phyloP scores from a whole-genome alignment of 2,329 filamentous ascomycete genomes.

The Xylariaceae sp. region DNA sequence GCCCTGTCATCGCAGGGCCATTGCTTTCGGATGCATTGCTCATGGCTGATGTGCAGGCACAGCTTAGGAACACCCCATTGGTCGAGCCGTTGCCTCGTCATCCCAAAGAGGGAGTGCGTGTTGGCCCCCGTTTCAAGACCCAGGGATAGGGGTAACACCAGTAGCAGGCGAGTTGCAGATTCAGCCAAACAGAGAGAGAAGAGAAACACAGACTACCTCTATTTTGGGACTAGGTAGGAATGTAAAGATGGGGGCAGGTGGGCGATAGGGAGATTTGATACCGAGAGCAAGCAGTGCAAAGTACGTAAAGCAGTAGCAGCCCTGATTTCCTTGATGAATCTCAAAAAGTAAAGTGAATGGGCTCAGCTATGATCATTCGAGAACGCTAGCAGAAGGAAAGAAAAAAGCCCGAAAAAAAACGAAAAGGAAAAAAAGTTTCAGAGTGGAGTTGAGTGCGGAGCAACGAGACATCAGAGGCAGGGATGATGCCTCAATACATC shows the following conservation, averaged over 20 bases:
- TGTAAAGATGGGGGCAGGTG: too few species aligned
- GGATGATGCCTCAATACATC: conserved; percentile 4
- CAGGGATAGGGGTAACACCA: neutral
- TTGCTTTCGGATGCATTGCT: conserved; percentile 3
- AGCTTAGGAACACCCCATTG: neutral
- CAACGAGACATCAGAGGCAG: conserved; percentile 6
- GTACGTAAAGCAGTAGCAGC: too few species aligned
- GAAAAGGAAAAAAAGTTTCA: conserved; percentile 15
- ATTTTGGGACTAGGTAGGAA: too few species aligned
- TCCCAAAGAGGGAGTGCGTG: conserved; percentile 3
- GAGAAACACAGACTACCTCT: too few species aligned
- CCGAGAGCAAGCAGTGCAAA: too few species aligned
- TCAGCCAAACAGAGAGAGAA: too few species aligned
- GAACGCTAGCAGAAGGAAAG: neutral
- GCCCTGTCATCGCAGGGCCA: too few species aligned
- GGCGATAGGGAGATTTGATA: too few species aligned
- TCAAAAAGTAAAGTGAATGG: conserved; percentile 1
- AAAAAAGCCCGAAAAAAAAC: conserved; percentile 5
- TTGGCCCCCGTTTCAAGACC: conserved; percentile 2
- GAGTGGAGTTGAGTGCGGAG: conserved; percentile 19
- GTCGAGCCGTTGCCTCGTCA: neutral
- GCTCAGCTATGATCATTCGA: neutral
- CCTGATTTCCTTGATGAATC: too few species aligned
- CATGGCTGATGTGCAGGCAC: conserved; percentile 5
- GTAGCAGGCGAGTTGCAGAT: conserved; percentile 8